Evolutionary conservation across 345 rosid genomes (phyloP), one percentile per base, ranked within the genome.

Genomic region (Xanthoceras sorbifolium): DNA sequence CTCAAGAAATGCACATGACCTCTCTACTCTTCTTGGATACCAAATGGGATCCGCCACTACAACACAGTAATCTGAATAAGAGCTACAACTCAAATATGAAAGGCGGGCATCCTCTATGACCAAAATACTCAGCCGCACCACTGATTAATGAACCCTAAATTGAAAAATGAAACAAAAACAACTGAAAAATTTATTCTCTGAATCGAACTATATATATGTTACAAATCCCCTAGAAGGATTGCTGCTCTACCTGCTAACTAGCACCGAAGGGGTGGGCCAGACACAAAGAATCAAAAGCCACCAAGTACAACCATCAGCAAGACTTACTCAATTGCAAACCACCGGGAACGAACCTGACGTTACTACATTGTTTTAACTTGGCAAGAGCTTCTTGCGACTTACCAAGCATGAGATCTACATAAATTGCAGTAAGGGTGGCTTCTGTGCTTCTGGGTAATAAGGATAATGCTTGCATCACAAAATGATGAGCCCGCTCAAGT

Each of bases 391-490:
- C 97, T 80, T 87, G 90, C 4, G 97, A 81, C 83, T 83, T 88
- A 72, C 98, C 94, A 32, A 82, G 82, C 89, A 87, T 82, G 69
- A 97, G 88, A 81, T 94, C 89, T 20, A 97, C 82, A 79, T 92
- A 97, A 8, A 90, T 84, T 11, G 92, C 95, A 1, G 99, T 94
- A 77, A 97, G 81, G 28, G 87, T 85, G 61, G 94, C 98, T 85
- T 92, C 91, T 25, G 84, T 77, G 77, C 89, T 83, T 81, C 85
- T 79, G 0, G 97, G 97, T 73, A 94, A 17, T 31, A 90, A 68
- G 31, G 88, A 73, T 65, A 94, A 75, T 1, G 97, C 97, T 65
- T 84, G 89, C 5, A 68, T 71, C 59, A 87, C 88, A 61, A 92
- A 87, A 74, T 86, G 86, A 46, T 81, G 80, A 29, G 99, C 99